A percentile compares a stretch with the other conserved stretches of the same genome.
phyloP scores from a whole-genome alignment of 2,329 filamentous ascomycete species.

The Acephala macrosclerotiorum region DNA sequence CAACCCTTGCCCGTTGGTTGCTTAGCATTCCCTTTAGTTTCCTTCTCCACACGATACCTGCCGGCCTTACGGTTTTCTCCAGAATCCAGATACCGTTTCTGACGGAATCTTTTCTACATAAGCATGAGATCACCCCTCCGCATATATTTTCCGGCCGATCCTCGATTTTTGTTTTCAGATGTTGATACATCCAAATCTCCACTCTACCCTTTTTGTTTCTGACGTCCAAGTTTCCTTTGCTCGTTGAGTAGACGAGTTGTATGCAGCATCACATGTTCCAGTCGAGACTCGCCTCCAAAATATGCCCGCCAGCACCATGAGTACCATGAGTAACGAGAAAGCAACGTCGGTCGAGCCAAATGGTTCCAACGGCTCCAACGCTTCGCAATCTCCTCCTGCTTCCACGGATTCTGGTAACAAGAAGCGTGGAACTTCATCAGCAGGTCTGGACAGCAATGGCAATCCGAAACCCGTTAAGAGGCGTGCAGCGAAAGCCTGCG shows the following conservation, averaged over 20 bases:
- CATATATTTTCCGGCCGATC: slow-evolving; percentile 22
- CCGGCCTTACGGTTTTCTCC: slow-evolving; percentile 12
- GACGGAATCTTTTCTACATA: slow-evolving; percentile 15
- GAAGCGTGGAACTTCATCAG: slow-evolving; percentile 33
- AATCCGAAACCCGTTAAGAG: slow-evolving; percentile 62
- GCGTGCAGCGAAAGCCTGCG: slow-evolving; percentile 89
- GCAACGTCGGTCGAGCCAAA: slow-evolving; percentile 10
- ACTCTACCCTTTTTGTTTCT: not conserved
- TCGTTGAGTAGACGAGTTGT: not conserved
- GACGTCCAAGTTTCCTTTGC: not conserved
- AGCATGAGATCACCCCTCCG: slow-evolving; percentile 25
- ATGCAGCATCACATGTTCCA: slow-evolving; percentile 4
- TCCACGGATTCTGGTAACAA: slow-evolving; percentile 27
- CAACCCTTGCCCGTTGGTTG: slow-evolving; percentile 6
- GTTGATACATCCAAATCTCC: slow-evolving; percentile 8
- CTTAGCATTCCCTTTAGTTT: slow-evolving; percentile 5
- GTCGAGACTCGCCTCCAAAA: not conserved
- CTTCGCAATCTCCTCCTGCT: slow-evolving; percentile 20
- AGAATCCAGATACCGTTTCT: slow-evolving; percentile 18
- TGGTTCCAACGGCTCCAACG: slow-evolving; percentile 7
- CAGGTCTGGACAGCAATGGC: slow-evolving; percentile 34
- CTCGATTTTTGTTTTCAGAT: not conserved
- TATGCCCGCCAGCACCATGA: slow-evolving; percentile 1
- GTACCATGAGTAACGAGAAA: slow-evolving; percentile 12
- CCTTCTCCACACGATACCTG: slow-evolving; percentile 14